Evolutionary conservation across 371 early-diverging fungal species (phyloP).

Genomic region (Mortierella sp.): DNA sequence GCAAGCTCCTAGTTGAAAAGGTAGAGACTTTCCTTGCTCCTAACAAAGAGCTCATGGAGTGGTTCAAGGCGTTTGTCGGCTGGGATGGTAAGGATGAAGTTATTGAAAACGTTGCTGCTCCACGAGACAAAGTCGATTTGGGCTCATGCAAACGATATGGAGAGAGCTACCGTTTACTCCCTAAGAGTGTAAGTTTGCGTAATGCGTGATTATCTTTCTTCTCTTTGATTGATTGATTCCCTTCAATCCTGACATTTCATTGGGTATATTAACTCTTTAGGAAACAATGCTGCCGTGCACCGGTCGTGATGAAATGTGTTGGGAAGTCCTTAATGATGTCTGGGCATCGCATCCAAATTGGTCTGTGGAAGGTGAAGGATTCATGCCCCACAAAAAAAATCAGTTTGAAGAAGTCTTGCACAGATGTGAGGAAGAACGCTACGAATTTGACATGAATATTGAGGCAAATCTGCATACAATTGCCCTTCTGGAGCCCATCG

Average conservation of each 20-base stretch:
- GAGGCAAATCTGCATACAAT: slow-evolving; percentile 95
- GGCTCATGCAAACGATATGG: slow-evolving; percentile 69
- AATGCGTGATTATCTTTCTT: neutral
- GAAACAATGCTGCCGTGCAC: slow-evolving; percentile 78
- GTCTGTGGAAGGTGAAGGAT: slow-evolving; percentile 95
- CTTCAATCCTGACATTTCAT: too few relatives aligned
- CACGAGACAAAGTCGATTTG: slow-evolving; percentile 73
- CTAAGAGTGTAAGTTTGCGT: slow-evolving; percentile 66
- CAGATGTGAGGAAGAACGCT: slow-evolving; percentile 98
- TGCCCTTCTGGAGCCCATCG: slow-evolving; percentile 90
- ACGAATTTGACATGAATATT: slow-evolving; percentile 98
- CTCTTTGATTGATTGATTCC: slow-evolving; percentile 3
- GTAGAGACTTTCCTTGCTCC: slow-evolving; percentile 84
- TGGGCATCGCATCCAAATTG: slow-evolving; percentile 97
- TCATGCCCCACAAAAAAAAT: slow-evolving; percentile 95
- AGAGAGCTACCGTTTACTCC: slow-evolving; percentile 82
- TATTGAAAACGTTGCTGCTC: slow-evolving; percentile 60
- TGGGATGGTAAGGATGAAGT: slow-evolving; percentile 77
- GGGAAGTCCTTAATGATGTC: slow-evolving; percentile 96
- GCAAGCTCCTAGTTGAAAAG: slow-evolving; percentile 85
- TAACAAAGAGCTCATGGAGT: slow-evolving; percentile 87
- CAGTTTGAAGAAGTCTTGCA: slow-evolving; percentile 96
- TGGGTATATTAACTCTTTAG: slow-evolving; percentile 40
- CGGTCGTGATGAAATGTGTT: slow-evolving; percentile 90
- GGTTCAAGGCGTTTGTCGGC: slow-evolving; percentile 97